phyloP scores from a whole-genome alignment of 129 eudicot genomes.

The Centella asiatica region DNA sequence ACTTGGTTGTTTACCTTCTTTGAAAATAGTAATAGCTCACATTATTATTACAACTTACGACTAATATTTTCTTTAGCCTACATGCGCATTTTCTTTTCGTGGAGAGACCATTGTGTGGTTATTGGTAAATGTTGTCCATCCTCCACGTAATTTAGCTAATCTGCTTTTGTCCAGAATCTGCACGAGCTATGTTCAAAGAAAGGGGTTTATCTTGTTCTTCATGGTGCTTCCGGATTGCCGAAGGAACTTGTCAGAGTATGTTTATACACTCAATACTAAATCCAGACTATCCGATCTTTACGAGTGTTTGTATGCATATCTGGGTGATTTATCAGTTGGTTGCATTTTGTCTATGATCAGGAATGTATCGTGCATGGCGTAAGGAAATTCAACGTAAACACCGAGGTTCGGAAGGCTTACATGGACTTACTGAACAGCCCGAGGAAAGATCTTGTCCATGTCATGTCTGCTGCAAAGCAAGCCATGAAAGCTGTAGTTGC shows the following conservation, averaged over 20 bases:
- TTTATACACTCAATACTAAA: not conserved
- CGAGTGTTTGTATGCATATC: not conserved
- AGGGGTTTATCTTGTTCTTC: conserved; percentile 86
- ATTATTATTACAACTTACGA: too few species aligned
- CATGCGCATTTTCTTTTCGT: not conserved
- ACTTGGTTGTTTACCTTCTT: too few species aligned
- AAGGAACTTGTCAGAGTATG: conserved; percentile 74
- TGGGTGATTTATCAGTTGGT: not conserved
- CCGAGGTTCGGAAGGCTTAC: conserved; percentile 94
- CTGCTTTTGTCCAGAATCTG: conserved; percentile 44
- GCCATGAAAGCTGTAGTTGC: conserved; percentile 91
- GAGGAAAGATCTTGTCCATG: conserved; percentile 68
- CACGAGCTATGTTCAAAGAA: conserved; percentile 50
- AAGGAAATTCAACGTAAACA: conserved; percentile 91
- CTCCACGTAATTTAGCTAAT: not conserved
- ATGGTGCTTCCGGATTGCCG: conserved; percentile 93
- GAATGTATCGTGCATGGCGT: conserved; percentile 80
- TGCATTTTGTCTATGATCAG: conserved; percentile 23
- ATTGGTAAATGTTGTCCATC: too few species aligned
- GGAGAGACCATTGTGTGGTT: not conserved
- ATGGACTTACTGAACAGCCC: conserved; percentile 60
- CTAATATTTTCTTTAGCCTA: too few species aligned
- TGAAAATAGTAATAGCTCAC: too few species aligned
- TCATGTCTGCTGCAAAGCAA: conserved; percentile 78
- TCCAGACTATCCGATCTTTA: not conserved